A percentile compares a stretch with the other conserved stretches of the same genome.
Conservation (phyloP, 208 protist genomes). For the Trypanosoma cruzi region DNA sequence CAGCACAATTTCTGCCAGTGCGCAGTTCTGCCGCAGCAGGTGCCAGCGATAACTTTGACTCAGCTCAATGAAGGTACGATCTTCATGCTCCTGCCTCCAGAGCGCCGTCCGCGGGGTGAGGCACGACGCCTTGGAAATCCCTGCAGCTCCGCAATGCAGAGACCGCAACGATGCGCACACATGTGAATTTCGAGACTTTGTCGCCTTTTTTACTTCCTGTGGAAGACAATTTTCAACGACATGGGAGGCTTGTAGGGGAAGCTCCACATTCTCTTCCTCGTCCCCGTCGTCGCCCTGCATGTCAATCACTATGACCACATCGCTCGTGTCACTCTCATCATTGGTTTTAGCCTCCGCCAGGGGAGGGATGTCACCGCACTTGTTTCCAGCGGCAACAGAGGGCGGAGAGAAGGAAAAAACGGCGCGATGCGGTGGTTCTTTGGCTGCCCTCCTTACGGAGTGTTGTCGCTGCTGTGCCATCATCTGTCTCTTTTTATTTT, state of each 20-base stretch:
- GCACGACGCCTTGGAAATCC: not conserved
- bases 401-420: not conserved
- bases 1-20: not conserved
- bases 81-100: slow-evolving; percentile 7
- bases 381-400: not conserved
- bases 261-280: not conserved
- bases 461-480: not conserved
- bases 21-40: not conserved
- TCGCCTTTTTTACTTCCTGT: not conserved
- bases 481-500: not conserved
- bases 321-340: not conserved
- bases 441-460: not conserved
- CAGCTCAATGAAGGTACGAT: slow-evolving; percentile 22
- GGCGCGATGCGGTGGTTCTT: not conserved
- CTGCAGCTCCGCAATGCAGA: not conserved
- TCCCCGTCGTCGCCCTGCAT: not conserved
- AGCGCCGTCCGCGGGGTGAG: not conserved
- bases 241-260: not conserved
- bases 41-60: slow-evolving; percentile 7
- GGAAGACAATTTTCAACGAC: not conserved
- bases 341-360: not conserved
- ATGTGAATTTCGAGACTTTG: not conserved
- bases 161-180: not conserved
- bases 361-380: not conserved
- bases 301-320: slow-evolving; percentile 15